Base-by-base conservation (phyloP, 805 yeast genomes). In the Nakazawaea anatomiae region DNA sequence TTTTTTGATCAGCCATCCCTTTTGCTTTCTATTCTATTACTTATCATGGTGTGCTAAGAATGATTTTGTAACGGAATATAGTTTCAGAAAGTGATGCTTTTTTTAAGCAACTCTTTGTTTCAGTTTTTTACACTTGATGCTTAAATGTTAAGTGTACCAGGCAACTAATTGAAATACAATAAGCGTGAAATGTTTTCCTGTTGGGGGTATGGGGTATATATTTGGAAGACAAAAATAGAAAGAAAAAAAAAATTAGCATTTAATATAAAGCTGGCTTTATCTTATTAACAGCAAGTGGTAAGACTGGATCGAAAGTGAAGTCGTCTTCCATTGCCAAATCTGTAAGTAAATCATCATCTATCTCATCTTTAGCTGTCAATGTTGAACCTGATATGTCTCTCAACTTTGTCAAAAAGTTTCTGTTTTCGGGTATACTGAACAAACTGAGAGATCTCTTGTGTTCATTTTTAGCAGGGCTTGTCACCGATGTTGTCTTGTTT, bases 1-100 rank as follows among this genome's bases (percentile, higher is more conserved):
- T 46, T 73, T 75, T 45, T 58, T 74, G 52, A 61, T 74, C 29
- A 79, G 79, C 7, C 77, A 72, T 57, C 79, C 79, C 4, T 59
- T 70, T 2, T 75, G 73, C 39, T 67, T 71, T 14, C 60, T 74
- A 44, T 62, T 75, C 44, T 74, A 75, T 55, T 74, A 68, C 57
- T 64, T 72, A 36, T 68, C 76, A 14, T 74, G 79, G 78, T 69
- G 65, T 51, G 55, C 65, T 18, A 59, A 57, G 50, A 59, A 58
- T 48, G 55, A 46, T 32, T 51, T 42, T 29, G 40, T 38, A 18
- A 7, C 28, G 30, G 43, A 38, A 6, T 43, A 48, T 28, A 44
- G 11, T 5, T 44, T 39, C 29, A 39, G 25, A 34, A 49, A 30
- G 14, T 43, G 28, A 39, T 18, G 2, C 25, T 18, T 18, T 18